phyloP scores from a whole-genome alignment of 1,139 yeast genomes.

The Blastobotrys malaysiensis region DNA sequence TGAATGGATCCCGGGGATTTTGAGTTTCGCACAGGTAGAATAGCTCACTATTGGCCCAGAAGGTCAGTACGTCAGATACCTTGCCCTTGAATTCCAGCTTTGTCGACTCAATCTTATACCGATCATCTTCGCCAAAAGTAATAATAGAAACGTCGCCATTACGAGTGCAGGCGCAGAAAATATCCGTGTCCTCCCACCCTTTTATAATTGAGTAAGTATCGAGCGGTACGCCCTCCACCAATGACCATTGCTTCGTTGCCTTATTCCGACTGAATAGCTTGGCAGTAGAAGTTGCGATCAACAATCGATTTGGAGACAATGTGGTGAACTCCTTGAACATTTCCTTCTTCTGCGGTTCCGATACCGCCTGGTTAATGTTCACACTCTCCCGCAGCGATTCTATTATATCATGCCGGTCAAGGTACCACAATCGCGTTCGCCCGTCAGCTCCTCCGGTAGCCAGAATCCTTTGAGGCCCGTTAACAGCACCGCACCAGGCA shows the following conservation, averaged over 20 bases:
- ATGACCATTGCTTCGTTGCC: conserved; percentile 33
- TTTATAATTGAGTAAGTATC: conserved; percentile 48
- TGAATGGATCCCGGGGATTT: conserved; percentile 53
- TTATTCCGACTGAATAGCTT: conserved; percentile 35
- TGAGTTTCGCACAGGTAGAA: conserved; percentile 59
- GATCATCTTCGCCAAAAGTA: conserved; percentile 27
- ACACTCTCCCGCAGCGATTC: conserved; percentile 8
- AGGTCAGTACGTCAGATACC: conserved; percentile 48
- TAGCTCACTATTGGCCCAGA: conserved; percentile 26
- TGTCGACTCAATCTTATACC: conserved; percentile 17
- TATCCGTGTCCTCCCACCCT: conserved; percentile 39
- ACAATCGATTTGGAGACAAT: conserved; percentile 39
- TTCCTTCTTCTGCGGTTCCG: conserved; percentile 44
- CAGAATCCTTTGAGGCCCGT: conserved; percentile 42
- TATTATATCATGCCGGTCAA: conserved; percentile 31
- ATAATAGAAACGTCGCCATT: conserved; percentile 49
- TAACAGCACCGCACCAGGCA: conserved; percentile 76
- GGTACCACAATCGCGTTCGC: conserved; percentile 57
- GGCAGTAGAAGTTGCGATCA: conserved; percentile 63
- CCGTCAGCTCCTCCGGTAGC: conserved; percentile 89
- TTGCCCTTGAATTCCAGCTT: conserved; percentile 36
- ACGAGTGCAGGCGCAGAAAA: conserved; percentile 47
- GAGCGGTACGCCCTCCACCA: conserved; percentile 35
- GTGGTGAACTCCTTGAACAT: conserved; percentile 53
- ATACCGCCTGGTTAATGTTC: conserved; percentile 9